Evolutionary conservation across 345 rosid species (phyloP), one percentile per base, ranked within the genome.

Genomic region (Pelargonium nanum): DNA sequence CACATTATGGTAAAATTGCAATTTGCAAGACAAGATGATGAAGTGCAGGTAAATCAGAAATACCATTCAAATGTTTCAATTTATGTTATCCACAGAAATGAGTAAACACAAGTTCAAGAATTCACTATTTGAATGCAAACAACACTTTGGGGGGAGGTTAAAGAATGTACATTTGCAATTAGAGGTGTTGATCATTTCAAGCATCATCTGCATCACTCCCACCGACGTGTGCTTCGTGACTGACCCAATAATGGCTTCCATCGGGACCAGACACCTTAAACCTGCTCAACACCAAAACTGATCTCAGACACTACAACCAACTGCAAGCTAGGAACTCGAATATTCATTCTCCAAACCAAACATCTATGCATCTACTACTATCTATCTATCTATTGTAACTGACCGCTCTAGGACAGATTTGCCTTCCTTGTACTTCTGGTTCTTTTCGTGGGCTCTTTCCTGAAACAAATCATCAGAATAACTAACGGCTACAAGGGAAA

Each of bases 381-480:
- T 22, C n/a, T 25, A 54, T 19, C 21, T 50, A 50, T 50, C 53
- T 50, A 16, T 16, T 50, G 30, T 51, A 19, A 81, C 96, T 85
- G 67, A 90, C 99, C 93, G 82, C 68, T 64, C 73, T 0, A 70
- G 68, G 19, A 70, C 73, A 40, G 64, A 90, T 78, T 87, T 93
- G 60, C 97, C 97, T 86, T 90, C 99, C 81, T 93, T 93, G 87
- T 93, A 93, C 75, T 93, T 93, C 75, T 90, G 99, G 80, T 20
- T 61, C 83, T 79, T 84, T 53, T 93, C 97, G 53, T 81, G 85
- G 60, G 97, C 99, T 72, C 75, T 78, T 77, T 86, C 96, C 99
- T 93, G 86, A 59, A 75, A 83, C 55, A 79, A 7, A 73, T 61
- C 61, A 60, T 57, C 66, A 59, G 2, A 57, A 59, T 79, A 68